These are phyloP conservation scores for Neonectria punicea DNA, from an alignment of 2,329 filamentous ascomycete genomes.

Conservation along the genomic window DNA sequence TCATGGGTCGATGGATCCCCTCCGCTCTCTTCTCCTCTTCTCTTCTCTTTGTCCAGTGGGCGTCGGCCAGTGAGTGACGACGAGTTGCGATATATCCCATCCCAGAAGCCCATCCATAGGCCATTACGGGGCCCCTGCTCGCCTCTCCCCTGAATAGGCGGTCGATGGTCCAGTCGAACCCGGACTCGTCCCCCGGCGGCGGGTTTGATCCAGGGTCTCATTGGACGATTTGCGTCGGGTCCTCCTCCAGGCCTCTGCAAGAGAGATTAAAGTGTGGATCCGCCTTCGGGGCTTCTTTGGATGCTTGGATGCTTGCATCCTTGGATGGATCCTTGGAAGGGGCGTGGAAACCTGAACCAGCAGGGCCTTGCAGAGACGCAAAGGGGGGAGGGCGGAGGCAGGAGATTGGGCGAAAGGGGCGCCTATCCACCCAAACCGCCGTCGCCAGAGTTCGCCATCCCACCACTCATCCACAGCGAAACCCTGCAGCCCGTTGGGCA, in stretches of 20 bases:
- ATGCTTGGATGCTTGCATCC: background rate
- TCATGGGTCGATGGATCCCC: background rate
- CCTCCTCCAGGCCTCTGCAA: slow-evolving; percentile 16
- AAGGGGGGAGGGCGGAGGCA: slow-evolving; percentile 20
- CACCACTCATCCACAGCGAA: slow-evolving; percentile 8
- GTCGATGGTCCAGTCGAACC: slow-evolving; percentile 15
- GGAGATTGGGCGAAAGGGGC: slow-evolving; percentile 22
- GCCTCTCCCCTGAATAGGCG: slow-evolving; percentile 20
- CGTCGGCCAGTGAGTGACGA: background rate
- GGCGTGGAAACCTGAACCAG: slow-evolving; percentile 6
- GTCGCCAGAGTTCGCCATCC: slow-evolving; percentile 12
- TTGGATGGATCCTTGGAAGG: slow-evolving; percentile 6
- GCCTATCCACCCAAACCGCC: slow-evolving; percentile 20
- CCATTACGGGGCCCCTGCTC: background rate
- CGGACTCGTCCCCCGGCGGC: background rate
- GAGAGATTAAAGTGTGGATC: slow-evolving; percentile 28
- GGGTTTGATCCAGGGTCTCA: slow-evolving; percentile 13
- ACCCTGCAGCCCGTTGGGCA: slow-evolving; percentile 8
- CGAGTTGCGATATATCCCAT: slow-evolving; percentile 8
- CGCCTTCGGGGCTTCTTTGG: background rate
- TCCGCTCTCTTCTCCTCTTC: background rate
- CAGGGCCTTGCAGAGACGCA: slow-evolving; percentile 4
- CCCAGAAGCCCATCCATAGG: background rate
- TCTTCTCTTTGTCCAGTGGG: background rate
- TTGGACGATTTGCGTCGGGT: slow-evolving; percentile 19